Evolutionary conservation across 208 protist species (phyloP).

Genomic region (Acanthamoeba quina): DNA sequence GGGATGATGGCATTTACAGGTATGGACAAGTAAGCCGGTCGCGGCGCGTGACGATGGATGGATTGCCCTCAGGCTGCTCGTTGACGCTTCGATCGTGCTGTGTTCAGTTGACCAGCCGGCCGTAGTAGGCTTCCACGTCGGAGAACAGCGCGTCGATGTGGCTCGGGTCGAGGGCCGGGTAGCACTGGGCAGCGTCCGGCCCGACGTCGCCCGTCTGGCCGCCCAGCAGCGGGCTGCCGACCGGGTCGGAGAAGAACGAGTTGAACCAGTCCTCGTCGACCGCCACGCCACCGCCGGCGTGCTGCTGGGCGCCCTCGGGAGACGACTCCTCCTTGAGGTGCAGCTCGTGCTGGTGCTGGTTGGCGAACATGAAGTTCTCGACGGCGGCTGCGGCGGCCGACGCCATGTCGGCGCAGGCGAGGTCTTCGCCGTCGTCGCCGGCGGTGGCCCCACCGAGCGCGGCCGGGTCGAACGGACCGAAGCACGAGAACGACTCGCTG

Average conservation of each 20-base stretch:
- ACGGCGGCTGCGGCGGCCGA: neutral
- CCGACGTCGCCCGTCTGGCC: neutral
- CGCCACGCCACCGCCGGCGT: neutral
- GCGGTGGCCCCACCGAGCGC: neutral
- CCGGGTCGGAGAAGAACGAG: constrained; percentile 43
- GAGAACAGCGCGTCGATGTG: constrained; percentile 17
- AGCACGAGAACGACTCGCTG: constrained; percentile 38
- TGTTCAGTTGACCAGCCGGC: constrained; percentile 24
- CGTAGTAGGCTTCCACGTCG: constrained; percentile 15
- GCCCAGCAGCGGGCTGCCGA: constrained; percentile 4
- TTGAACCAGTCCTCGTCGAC: constrained; percentile 41
- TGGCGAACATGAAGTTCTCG: neutral
- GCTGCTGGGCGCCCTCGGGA: constrained; percentile 4
- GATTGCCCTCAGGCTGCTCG: neutral
- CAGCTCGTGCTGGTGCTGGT: neutral
- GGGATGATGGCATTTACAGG: too few relatives aligned
- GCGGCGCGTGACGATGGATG: too few relatives aligned
- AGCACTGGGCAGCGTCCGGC: neutral
- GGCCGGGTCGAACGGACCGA: constrained; percentile 34
- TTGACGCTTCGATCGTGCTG: too few relatives aligned
- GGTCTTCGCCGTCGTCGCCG: neutral
- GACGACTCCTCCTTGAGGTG: constrained; percentile 5
- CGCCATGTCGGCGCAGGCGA: constrained; percentile 29
- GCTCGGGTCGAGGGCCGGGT: neutral
- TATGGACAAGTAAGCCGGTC: too few relatives aligned